phyloP scores from a whole-genome alignment of 2,329 filamentous ascomycete species.

The Pseudogymnoascus sp. region DNA sequence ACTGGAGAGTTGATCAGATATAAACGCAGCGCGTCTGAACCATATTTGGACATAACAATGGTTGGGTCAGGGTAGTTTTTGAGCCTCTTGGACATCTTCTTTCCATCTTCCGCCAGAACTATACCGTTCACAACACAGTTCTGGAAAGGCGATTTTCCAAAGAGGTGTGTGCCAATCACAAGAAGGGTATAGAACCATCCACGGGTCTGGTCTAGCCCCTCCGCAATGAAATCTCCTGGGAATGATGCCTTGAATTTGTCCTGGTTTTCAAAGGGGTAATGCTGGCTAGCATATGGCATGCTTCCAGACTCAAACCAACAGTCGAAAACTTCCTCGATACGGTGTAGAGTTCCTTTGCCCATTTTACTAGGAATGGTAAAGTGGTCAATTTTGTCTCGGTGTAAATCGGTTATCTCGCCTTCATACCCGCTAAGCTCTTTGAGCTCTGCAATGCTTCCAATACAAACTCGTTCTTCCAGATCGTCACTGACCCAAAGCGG shows the following conservation, averaged over 20 bases:
- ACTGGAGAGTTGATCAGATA: slow-evolving; percentile 97
- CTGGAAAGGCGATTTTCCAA: slow-evolving; percentile 77
- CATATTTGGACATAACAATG: slow-evolving; percentile 77
- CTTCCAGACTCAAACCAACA: slow-evolving; percentile 96
- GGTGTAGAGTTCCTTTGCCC: slow-evolving; percentile 73
- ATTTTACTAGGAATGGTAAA: slow-evolving; percentile 89
- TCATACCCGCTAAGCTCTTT: slow-evolving; percentile 78
- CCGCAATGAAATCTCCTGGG: slow-evolving; percentile 89
- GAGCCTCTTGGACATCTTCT: slow-evolving; percentile 96
- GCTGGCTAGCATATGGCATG: slow-evolving; percentile 86
- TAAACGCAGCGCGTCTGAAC: slow-evolving; percentile 84
- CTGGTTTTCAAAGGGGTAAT: slow-evolving; percentile 87
- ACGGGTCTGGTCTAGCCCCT: slow-evolving; percentile 85
- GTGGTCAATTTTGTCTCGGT: slow-evolving; percentile 85
- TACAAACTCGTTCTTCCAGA: slow-evolving; percentile 72
- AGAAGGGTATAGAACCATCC: slow-evolving; percentile 96
- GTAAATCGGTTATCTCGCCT: slow-evolving; percentile 75
- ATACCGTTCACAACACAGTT: slow-evolving; percentile 97
- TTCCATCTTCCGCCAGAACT: slow-evolving; percentile 86
- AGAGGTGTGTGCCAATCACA: slow-evolving; percentile 81
- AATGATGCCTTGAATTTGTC: slow-evolving; percentile 73
- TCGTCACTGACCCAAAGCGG: slow-evolving; percentile 90
- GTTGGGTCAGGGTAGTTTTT: slow-evolving; percentile 92
- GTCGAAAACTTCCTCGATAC: slow-evolving; percentile 85
- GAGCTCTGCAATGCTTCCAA: slow-evolving; percentile 78